Conservation (phyloP, 2,329 filamentous ascomycete genomes). For the Byssothecium circinans region DNA sequence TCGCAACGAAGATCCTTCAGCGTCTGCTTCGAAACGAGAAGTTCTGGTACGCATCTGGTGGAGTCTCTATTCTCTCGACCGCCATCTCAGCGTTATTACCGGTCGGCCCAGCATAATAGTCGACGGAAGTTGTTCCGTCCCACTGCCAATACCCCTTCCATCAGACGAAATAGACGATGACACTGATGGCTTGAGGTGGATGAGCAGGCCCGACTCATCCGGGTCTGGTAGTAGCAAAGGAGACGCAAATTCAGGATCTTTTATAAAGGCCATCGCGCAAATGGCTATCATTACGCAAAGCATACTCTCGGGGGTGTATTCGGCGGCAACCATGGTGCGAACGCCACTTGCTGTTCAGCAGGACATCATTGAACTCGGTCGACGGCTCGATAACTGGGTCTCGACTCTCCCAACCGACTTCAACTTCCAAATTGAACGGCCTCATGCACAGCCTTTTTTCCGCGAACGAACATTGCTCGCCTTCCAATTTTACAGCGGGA, state of each 20-base stretch:
- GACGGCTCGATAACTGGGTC: slow-evolving; percentile 41
- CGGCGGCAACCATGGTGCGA: slow-evolving; percentile 32
- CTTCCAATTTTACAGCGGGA: slow-evolving; percentile 41
- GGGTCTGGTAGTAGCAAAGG: slow-evolving; percentile 1
- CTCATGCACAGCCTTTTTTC: slow-evolving; percentile 4
- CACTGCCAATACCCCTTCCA: slow-evolving; percentile 31
- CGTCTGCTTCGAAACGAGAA: slow-evolving; percentile 36
- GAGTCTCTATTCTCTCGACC: slow-evolving; percentile 45
- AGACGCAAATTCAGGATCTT: slow-evolving; percentile 24
- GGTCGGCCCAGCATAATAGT: slow-evolving; percentile 45
- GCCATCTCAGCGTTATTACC: slow-evolving; percentile 43
- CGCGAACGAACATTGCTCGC: slow-evolving; percentile 37
- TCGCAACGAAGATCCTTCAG: slow-evolving; percentile 38
- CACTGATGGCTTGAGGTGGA: slow-evolving; percentile 6
- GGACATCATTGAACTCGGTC: slow-evolving; percentile 33
- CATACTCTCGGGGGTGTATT: slow-evolving; percentile 42
- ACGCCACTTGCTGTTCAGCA: slow-evolving; percentile 40
- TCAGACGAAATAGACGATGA: slow-evolving; percentile 23
- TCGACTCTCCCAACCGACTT: slow-evolving; percentile 32
- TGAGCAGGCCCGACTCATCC: slow-evolving; percentile 5
- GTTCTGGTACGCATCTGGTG: slow-evolving; percentile 46
- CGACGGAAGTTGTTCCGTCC: slow-evolving; percentile 39
- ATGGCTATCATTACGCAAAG: slow-evolving; percentile 39
- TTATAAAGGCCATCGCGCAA: slow-evolving; percentile 29
- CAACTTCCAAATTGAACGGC: slow-evolving; percentile 23